Evolutionary conservation across 495 filamentous ascomycete genomes (phyloP), one percentile per base, ranked within the genome.

Genomic region (Collariella sp.): DNA sequence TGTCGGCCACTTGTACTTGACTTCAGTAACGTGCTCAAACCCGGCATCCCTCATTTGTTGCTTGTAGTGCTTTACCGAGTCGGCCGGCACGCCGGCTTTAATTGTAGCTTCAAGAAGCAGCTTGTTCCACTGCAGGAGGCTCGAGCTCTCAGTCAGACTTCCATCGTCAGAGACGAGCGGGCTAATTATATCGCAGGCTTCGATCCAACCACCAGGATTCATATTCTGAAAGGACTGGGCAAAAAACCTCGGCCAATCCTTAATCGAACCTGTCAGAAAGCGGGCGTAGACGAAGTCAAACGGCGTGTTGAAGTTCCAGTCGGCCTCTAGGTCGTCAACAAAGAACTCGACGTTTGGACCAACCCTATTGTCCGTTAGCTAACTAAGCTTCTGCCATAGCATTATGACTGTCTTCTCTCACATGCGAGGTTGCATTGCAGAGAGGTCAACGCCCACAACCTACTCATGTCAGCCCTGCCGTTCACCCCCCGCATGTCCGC

Each of bases 211-310:
- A 20, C 52, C 52, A 5, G 52, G 52, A 23, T 33, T 19, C 18
- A 55, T 33, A 34, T 56, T 46, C n/a, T 44, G 24, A 39, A 59
- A 71, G 7, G 65, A 57, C 47, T 70, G 65, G 9, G 46, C 36
- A 45, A 76, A 64, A 48, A 75, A 62, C 19, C 56, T 56, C 6
- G 62, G 70, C 75, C 75, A 78, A 62, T 78, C 67, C 7, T 51
- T 53, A 20, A 78, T 68, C 46, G 65, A 71, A 39, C 70, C 72
- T 7, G 63, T 65, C 46, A 79, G 62, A 35, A 72, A 57, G 19
- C 77, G 67, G 10, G 58, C 50, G 60, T 77, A 72, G 60, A 80
- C 70, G 57, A 72, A 72, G 66, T 79, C 75, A 50, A 79, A 79
- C 39, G 65, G 58, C 7, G 65, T 38, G 31, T 35, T 33, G 48